Evolutionary conservation across 352 stramenopile genomes (phyloP).

Genomic region (Globisporangium cylindrosporum): DNA sequence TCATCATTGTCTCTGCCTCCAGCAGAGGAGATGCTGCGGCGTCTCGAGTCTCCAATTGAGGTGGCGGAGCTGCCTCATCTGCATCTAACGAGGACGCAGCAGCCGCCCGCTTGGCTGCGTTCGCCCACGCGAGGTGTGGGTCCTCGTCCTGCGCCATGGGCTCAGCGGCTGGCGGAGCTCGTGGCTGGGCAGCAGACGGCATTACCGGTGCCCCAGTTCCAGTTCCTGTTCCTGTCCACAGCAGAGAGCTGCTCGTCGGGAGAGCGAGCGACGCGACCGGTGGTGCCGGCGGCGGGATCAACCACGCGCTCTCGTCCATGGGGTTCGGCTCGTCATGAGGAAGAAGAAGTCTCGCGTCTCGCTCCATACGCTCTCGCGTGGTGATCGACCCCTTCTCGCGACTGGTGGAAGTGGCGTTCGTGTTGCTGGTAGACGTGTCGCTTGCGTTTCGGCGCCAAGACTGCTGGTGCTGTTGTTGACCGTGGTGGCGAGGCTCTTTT

Average conservation of each 20-base stretch:
- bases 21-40: neutral
- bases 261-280: constrained; percentile 1
- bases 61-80: neutral
- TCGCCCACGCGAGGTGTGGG: constrained; percentile 14
- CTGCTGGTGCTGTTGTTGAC: constrained; percentile 6
- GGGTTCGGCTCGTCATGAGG: neutral
- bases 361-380: constrained; percentile 23
- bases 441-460: constrained; percentile 4
- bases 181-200: neutral
- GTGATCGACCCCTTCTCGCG: constrained; percentile 8
- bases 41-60: neutral
- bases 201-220: neutral
- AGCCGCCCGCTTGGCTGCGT: constrained; percentile 13
- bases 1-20: constrained; percentile 9
- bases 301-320: neutral
- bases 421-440: neutral
- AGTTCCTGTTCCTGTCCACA: constrained; percentile 11
- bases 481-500: constrained; percentile 5
- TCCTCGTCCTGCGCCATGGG: constrained; percentile 11
- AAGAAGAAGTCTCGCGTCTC: neutral
- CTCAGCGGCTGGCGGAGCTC: neutral
- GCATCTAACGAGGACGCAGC: neutral
- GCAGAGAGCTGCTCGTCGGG: neutral
- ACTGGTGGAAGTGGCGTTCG: neutral
- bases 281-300: neutral